A percentile compares a stretch with the other conserved stretches of the same genome.
Conservation (phyloP, 345 rosid genomes). For the Arabidopsis suecica region DNA sequence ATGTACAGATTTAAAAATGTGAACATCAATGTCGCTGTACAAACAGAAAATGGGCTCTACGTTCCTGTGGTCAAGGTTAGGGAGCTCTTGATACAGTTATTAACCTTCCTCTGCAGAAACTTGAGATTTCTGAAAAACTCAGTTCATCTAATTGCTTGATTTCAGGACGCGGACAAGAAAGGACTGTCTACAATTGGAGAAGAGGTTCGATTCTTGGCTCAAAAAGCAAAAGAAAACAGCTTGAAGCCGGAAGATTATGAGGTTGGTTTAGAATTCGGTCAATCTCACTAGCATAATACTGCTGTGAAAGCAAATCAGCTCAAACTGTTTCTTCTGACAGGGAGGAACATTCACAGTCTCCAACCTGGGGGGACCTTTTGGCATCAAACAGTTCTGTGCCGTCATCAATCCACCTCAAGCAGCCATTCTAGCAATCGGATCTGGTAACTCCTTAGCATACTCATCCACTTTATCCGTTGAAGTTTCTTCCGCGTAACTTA, state of each 20-base stretch:
- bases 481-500: slow-evolving; percentile 3
- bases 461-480: slow-evolving; percentile 4
- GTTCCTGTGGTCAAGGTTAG: slow-evolving; percentile 87
- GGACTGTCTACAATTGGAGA: slow-evolving; percentile 76
- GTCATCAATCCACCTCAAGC: slow-evolving; percentile 96
- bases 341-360: slow-evolving; percentile 97
- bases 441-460: slow-evolving; percentile 56
- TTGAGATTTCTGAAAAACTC: background rate
- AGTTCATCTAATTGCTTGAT: slow-evolving; percentile 24
- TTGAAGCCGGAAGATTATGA: slow-evolving; percentile 91
- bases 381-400: slow-evolving; percentile 93
- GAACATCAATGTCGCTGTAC: slow-evolving; percentile 85
- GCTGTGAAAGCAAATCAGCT: slow-evolving; percentile 2
- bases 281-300: background rate
- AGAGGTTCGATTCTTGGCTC: slow-evolving; percentile 81
- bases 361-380: slow-evolving; percentile 98
- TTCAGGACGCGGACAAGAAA: slow-evolving; percentile 88
- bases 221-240: slow-evolving; percentile 84
- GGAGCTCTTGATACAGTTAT: background rate
- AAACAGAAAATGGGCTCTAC: slow-evolving; percentile 89
- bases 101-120: slow-evolving; percentile 6
- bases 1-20: slow-evolving; percentile 71
- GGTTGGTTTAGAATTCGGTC: slow-evolving; percentile 47
- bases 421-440: slow-evolving; percentile 91
- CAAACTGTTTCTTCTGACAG: slow-evolving; percentile 49